These are phyloP conservation scores for Penicillium dipodomyicola DNA, from an alignment of 495 filamentous ascomycete species.

Conservation along the genomic window DNA sequence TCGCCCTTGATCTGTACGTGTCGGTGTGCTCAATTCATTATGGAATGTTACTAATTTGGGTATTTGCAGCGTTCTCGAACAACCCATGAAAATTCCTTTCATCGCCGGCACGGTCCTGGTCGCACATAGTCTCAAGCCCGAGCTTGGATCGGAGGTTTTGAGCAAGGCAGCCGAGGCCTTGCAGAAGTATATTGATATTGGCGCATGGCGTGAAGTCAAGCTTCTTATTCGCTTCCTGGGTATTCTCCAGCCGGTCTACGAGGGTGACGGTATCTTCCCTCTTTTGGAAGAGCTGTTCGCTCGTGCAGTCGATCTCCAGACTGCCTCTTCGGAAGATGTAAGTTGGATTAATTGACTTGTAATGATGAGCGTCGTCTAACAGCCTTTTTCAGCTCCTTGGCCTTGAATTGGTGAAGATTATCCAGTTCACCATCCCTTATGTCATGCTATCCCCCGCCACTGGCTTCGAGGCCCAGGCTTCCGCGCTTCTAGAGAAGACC, in stretches of 20 bases:
- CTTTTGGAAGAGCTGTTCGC: conserved; percentile 81
- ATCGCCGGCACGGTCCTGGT: conserved; percentile 76
- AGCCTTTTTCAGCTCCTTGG: conserved; percentile 49
- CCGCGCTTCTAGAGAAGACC: conserved; percentile 82
- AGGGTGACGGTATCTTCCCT: conserved; percentile 82
- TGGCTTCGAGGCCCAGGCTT: conserved; percentile 65
- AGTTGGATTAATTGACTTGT: conserved; percentile 29
- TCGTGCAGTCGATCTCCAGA: conserved; percentile 83
- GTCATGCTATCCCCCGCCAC: conserved; percentile 69
- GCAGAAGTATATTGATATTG: conserved; percentile 61
- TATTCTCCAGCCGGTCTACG: conserved; percentile 72
- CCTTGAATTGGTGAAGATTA: conserved; percentile 92
- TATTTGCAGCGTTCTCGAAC: conserved; percentile 62
- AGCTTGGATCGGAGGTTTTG: conserved; percentile 67
- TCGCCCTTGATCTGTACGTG: conserved; percentile 70
- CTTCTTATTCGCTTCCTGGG: conserved; percentile 82
- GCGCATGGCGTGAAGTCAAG: conserved; percentile 89
- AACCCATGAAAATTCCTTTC: conserved; percentile 96
- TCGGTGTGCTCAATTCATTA: not conserved
- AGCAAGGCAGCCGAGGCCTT: conserved; percentile 53
- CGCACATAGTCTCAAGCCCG: conserved; percentile 68
- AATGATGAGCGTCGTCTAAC: conserved; percentile 20
- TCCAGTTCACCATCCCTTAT: conserved; percentile 90
- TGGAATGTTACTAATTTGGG: conserved; percentile 10
- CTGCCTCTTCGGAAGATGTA: conserved; percentile 85